phyloP scores from a whole-genome alignment of 1,139 yeast species.

The Blastobotrys petasosporus region DNA sequence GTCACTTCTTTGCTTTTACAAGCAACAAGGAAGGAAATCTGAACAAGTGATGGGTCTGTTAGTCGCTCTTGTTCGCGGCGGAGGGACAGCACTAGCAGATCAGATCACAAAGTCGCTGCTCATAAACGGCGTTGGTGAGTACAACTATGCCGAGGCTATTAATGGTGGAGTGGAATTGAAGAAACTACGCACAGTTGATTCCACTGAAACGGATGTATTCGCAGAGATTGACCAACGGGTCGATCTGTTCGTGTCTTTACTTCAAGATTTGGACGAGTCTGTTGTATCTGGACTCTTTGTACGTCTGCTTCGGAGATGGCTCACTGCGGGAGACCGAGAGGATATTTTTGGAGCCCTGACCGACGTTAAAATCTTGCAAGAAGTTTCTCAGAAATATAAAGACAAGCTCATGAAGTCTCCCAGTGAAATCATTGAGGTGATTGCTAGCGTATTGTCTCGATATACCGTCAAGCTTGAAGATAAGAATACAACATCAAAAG shows the following conservation, averaged over 20 bases:
- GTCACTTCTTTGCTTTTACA: conserved; percentile 53
- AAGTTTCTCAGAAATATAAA: conserved; percentile 54
- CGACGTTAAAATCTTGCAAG: conserved; percentile 61
- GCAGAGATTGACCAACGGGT: conserved; percentile 49
- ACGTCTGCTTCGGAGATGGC: conserved; percentile 54
- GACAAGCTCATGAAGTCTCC: conserved; percentile 60
- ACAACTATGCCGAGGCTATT: conserved; percentile 42
- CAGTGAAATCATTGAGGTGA: conserved; percentile 50
- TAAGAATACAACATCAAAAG: conserved; percentile 6
- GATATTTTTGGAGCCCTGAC: conserved; percentile 54
- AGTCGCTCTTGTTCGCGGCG: conserved; percentile 5
- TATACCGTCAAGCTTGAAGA: conserved; percentile 21
- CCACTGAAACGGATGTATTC: conserved; percentile 13
- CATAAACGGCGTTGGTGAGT: conserved; percentile 9
- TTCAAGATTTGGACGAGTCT: conserved; percentile 43
- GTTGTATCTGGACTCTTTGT: conserved; percentile 48
- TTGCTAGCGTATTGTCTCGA: conserved; percentile 43
- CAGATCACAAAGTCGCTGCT: conserved; percentile 4
- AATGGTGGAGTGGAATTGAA: conserved; percentile 45
- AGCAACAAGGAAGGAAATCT: conserved; percentile 31
- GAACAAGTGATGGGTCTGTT: conserved; percentile 32
- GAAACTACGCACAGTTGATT: background rate
- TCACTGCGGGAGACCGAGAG: conserved; percentile 30
- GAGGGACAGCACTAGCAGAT: background rate
- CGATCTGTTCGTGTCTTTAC: conserved; percentile 41